Percentiles rank a stretch among this genome's conserved stretches.
Conservation (phyloP, 2,329 filamentous ascomycete genomes). For the Fusarium veterinarium region DNA sequence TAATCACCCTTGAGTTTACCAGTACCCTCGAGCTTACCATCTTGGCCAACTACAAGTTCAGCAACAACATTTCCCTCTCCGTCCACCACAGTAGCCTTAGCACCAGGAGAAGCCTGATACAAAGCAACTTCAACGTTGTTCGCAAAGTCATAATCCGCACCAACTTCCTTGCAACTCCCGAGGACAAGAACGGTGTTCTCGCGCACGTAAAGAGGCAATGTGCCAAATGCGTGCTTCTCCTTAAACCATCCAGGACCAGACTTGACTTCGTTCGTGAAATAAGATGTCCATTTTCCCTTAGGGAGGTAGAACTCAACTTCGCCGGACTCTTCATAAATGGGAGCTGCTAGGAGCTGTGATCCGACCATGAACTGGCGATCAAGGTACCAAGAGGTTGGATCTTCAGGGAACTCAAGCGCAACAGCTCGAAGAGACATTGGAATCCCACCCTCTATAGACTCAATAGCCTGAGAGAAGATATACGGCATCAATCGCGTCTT, state of each 20-base stretch:
- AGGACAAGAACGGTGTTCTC: conserved; percentile 63
- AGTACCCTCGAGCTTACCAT: conserved; percentile 55
- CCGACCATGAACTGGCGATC: conserved; percentile 83
- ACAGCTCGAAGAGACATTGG: conserved; percentile 73
- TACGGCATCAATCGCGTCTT: conserved; percentile 66
- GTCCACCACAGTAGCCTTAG: conserved; percentile 57
- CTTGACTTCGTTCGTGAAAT: conserved; percentile 61
- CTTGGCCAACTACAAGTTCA: conserved; percentile 52
- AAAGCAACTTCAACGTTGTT: conserved; percentile 60
- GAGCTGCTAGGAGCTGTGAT: conserved; percentile 70
- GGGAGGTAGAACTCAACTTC: conserved; percentile 75
- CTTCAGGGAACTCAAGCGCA: conserved; percentile 77
- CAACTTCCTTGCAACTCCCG: conserved; percentile 53
- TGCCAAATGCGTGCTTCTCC: conserved; percentile 69
- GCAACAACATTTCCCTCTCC: conserved; percentile 56
- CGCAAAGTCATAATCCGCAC: conserved; percentile 61
- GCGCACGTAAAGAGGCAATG: conserved; percentile 68
- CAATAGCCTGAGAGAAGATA: conserved; percentile 57
- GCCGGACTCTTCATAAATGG: conserved; percentile 71
- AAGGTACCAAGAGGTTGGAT: conserved; percentile 74
- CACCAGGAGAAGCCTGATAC: conserved; percentile 56
- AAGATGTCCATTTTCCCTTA: conserved; percentile 59
- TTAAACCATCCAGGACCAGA: conserved; percentile 67
- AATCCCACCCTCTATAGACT: conserved; percentile 61
- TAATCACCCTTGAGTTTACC: conserved; percentile 54